phyloP scores from a whole-genome alignment of 2,329 filamentous ascomycete species.

The Aurifilum marmelostoma region DNA sequence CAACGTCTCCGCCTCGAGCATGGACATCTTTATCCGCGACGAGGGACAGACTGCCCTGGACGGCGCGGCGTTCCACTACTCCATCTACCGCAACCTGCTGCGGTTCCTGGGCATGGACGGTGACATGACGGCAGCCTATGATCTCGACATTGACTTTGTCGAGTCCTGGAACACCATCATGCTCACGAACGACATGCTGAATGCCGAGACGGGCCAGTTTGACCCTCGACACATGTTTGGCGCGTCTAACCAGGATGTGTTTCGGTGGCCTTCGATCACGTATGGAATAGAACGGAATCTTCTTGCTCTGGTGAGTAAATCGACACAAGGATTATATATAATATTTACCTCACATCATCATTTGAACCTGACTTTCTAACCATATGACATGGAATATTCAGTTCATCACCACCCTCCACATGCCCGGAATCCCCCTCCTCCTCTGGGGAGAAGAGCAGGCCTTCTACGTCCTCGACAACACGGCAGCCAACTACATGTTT shows the following conservation, averaged over 20 bases:
- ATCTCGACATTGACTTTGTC: conserved; percentile 44
- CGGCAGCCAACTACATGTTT: conserved; percentile 67
- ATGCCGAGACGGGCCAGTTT: conserved; percentile 61
- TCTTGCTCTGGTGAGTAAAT: conserved; percentile 42
- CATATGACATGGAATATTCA: too few relatives aligned
- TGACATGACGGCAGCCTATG: conserved; percentile 37
- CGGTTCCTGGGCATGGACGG: conserved; percentile 40
- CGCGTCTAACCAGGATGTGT: conserved; percentile 67
- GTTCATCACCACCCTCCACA: conserved; percentile 58
- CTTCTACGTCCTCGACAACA: conserved; percentile 66
- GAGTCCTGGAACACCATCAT: conserved; percentile 60
- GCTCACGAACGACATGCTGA: conserved; percentile 61
- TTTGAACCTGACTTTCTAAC: too few relatives aligned
- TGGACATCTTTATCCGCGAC: conserved; percentile 55
- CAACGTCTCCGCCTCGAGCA: conserved; percentile 25
- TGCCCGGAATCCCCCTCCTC: conserved; percentile 41
- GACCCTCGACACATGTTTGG: conserved; percentile 69
- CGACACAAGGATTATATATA: too few relatives aligned
- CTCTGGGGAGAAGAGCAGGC: conserved; percentile 71
- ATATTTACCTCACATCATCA: too few relatives aligned
- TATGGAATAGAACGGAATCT: conserved; percentile 61
- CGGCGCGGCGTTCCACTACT: conserved; percentile 47
- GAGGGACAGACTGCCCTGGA: conserved; percentile 53
- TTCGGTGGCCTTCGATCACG: conserved; percentile 63
- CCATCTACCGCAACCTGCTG: conserved; percentile 37